phyloP scores from a whole-genome alignment of 306 rosid species.

The Neltuma alba region DNA sequence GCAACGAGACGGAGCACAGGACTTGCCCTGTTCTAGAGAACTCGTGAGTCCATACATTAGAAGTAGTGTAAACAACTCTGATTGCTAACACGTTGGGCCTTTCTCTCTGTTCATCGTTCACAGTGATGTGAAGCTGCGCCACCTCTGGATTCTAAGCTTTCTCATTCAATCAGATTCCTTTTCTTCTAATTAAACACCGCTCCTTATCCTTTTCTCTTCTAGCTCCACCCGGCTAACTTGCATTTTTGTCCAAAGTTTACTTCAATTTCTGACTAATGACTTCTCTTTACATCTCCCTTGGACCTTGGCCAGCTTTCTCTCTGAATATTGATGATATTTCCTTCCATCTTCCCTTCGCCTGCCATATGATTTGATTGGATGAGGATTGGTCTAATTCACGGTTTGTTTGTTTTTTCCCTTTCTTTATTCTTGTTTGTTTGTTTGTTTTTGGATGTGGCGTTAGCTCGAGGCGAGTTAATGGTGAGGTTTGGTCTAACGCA shows the following conservation, averaged over 20 bases:
- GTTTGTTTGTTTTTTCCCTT: too few species aligned
- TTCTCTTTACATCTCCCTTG: neutral
- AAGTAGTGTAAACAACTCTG: neutral
- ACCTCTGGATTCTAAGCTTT: too few species aligned
- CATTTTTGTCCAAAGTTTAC: neutral
- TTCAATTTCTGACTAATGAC: neutral
- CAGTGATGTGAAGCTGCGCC: too few species aligned
- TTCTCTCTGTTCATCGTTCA: neutral
- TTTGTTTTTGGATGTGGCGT: too few species aligned
- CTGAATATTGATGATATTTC: neutral
- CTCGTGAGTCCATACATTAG: neutral
- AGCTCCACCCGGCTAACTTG: neutral
- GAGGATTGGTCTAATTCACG: too few species aligned
- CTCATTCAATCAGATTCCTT: too few species aligned
- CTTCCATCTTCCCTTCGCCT: neutral
- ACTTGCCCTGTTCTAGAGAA: neutral
- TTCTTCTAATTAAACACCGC: too few species aligned
- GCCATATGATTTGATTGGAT: neutral
- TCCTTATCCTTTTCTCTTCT: too few species aligned
- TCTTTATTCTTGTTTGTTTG: too few species aligned
- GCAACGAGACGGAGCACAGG: neutral
- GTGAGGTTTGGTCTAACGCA: too few species aligned
- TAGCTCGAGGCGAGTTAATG: too few species aligned
- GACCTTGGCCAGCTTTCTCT: neutral
- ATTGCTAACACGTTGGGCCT: neutral